phyloP scores from a whole-genome alignment of 2,329 filamentous ascomycete genomes.

The Epichloe elymi region DNA sequence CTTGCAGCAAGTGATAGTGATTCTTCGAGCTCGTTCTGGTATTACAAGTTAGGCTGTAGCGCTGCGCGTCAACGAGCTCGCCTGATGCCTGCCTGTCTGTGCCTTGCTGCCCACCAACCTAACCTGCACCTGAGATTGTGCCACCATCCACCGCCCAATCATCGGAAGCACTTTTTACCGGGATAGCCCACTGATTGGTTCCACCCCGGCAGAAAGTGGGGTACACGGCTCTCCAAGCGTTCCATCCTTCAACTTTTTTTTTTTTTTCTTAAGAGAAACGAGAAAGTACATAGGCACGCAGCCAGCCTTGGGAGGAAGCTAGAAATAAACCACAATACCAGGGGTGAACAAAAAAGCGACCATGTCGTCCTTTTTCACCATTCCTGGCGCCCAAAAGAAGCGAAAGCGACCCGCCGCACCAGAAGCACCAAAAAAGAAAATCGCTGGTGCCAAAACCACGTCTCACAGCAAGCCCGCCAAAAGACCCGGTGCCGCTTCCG shows the following conservation, averaged over 20 bases:
- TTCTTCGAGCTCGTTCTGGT: constrained; percentile 5
- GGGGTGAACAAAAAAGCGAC: constrained; percentile 12
- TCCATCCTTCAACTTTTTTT: constrained; percentile 25
- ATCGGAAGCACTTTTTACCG: constrained; percentile 20
- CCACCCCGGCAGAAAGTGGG: constrained; percentile 1
- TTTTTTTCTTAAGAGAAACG: constrained; percentile 5
- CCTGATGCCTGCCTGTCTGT: background rate
- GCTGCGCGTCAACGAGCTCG: constrained; percentile 23
- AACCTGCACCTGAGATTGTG: constrained; percentile 12
- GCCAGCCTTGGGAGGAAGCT: background rate
- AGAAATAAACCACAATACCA: background rate
- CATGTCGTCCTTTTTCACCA: constrained; percentile 96
- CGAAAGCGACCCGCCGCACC: constrained; percentile 56
- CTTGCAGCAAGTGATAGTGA: background rate
- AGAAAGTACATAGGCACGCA: background rate
- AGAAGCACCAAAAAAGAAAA: constrained; percentile 48
- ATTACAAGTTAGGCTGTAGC: constrained; percentile 21
- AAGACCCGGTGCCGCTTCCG: constrained; percentile 10
- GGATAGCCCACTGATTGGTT: constrained; percentile 13
- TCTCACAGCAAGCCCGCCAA: constrained; percentile 21
- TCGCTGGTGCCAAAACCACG: constrained; percentile 31
- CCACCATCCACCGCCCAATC: constrained; percentile 19
- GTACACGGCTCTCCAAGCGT: constrained; percentile 13
- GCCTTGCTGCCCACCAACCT: background rate
- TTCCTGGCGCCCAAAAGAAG: constrained; percentile 78